A percentile compares a stretch with the other conserved stretches of the same genome.
These are phyloP conservation scores for Gossypium schwendimanii DNA, from an alignment of 441 rosid species.

Conservation along the genomic window DNA sequence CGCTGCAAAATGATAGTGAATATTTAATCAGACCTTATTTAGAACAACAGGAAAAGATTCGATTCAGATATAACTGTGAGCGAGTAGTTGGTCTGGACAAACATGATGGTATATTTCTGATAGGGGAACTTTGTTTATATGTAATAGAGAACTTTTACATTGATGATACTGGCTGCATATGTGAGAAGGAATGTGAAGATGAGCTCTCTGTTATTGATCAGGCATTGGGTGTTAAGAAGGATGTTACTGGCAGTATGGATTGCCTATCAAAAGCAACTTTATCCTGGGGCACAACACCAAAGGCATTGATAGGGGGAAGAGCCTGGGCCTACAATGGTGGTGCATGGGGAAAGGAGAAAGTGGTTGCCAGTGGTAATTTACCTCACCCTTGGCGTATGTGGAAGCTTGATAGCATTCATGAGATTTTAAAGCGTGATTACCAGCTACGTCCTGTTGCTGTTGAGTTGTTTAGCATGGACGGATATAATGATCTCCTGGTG, in stretches of 20 bases:
- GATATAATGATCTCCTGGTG: conserved; percentile 95
- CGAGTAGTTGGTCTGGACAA: conserved; percentile 96
- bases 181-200: conserved; percentile 97
- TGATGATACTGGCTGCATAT: conserved; percentile 75
- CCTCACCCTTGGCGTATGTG: conserved; percentile 99
- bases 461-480: conserved; percentile 99
- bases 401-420: conserved; percentile 95
- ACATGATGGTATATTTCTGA: conserved; percentile 96
- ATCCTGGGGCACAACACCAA: conserved; percentile 57
- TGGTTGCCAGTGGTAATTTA: conserved; percentile 64
- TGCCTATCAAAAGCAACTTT: conserved; percentile 87
- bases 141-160: conserved; percentile 94
- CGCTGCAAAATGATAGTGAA: conserved; percentile 89
- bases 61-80: conserved; percentile 92
- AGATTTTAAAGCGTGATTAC: conserved; percentile 97
- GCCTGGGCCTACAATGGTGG: conserved; percentile 99
- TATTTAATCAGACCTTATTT: conserved; percentile 95
- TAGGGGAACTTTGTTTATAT: conserved; percentile 88
- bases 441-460: conserved; percentile 99
- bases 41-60: conserved; percentile 90
- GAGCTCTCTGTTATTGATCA: conserved; percentile 99
- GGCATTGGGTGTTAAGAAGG: conserved; percentile 98
- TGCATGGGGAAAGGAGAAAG: conserved; percentile 99
- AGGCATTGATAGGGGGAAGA: conserved; percentile 80
- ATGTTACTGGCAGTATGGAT: conserved; percentile 61